A percentile compares a stretch with the other conserved stretches of the same genome.
Conservation (phyloP, 2,329 filamentous ascomycete species). For the Colletotrichum gloeosporioides region DNA sequence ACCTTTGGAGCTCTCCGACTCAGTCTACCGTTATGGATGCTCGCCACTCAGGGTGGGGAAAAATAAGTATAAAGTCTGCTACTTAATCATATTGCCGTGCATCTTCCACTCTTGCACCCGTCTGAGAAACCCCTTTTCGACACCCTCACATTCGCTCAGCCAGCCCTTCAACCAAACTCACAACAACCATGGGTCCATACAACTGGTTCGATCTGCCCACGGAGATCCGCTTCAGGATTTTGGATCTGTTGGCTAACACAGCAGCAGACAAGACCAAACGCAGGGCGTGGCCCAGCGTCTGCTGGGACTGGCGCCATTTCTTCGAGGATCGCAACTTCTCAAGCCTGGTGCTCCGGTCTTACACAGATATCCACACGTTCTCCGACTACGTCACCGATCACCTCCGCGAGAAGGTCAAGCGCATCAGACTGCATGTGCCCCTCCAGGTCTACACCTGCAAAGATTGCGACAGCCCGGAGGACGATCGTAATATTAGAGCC, state of each 20-base stretch:
- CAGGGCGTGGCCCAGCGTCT: background rate
- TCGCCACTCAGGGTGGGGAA: background rate
- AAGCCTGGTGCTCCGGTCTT: background rate
- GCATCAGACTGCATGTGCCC: background rate
- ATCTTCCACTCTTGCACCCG: background rate
- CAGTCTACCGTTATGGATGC: fast-evolving
- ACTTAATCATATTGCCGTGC: fast-evolving
- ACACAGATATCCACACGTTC: background rate
- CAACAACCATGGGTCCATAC: background rate
- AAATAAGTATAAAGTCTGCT: background rate
- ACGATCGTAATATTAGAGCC: background rate
- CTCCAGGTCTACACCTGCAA: background rate
- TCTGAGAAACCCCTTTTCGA: no score
- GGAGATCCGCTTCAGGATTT: background rate
- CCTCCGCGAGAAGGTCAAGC: background rate
- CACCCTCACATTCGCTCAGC: background rate
- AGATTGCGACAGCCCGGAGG: background rate
- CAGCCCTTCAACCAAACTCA: background rate
- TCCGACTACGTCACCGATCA: background rate
- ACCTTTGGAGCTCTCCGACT: background rate
- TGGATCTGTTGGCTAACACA: background rate
- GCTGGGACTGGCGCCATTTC: background rate
- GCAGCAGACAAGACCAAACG: background rate
- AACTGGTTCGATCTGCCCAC: background rate
- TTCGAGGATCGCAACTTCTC: background rate